A percentile compares a stretch with the other conserved stretches of the same genome.
Evolutionary conservation across 2,329 filamentous ascomycete species (phyloP).

Genomic region (Aotearoamyces nothofagi): DNA sequence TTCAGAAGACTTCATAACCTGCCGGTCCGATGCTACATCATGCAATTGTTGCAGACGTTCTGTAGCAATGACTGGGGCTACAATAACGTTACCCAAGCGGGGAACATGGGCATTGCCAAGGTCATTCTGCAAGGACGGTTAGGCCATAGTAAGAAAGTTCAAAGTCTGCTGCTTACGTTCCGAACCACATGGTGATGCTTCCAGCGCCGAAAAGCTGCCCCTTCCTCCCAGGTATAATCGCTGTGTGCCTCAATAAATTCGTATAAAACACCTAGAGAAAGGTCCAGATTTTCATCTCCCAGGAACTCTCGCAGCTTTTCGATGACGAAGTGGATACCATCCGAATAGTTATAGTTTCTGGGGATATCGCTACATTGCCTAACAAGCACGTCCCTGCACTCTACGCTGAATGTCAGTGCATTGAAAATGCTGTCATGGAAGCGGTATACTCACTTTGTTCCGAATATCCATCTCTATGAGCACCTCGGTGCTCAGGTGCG

Average conservation of each 20-base stretch:
- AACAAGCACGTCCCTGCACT: conserved; percentile 29
- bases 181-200: conserved; percentile 27
- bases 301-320: conserved; percentile 27
- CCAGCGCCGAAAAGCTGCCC: conserved; percentile 30
- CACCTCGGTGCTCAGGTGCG: too few species aligned
- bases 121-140: conserved; percentile 10
- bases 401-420: neutral
- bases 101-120: conserved; percentile 18
- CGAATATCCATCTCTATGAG: neutral
- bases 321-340: conserved; percentile 28
- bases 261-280: conserved; percentile 28
- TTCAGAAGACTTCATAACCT: neutral
- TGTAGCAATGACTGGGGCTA: conserved; percentile 25
- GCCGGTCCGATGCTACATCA: neutral
- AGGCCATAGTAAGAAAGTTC: neutral
- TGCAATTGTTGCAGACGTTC: neutral
- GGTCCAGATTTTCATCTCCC: conserved; percentile 28
- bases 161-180: conserved; percentile 21
- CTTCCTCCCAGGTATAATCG: conserved; percentile 27
- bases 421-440: neutral
- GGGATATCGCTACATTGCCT: conserved; percentile 28
- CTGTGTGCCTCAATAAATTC: conserved; percentile 31
- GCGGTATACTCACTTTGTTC: neutral
- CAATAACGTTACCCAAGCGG: conserved; percentile 25
- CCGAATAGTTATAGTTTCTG: conserved; percentile 29